phyloP scores from a whole-genome alignment of 805 yeast species.

The Babjeviella inositovora region DNA sequence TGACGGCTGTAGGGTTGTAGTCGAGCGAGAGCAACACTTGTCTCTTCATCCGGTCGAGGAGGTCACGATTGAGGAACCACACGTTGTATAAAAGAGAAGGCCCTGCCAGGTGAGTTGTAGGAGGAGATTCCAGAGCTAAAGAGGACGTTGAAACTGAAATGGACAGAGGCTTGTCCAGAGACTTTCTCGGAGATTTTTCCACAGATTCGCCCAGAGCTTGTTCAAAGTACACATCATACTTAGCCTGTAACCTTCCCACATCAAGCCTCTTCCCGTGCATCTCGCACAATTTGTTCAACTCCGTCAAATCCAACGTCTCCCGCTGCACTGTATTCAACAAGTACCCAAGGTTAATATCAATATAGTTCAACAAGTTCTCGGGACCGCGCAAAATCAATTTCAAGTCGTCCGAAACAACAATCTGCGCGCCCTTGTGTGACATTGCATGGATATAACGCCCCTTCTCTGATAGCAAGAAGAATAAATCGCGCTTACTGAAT shows the following conservation, averaged over 20 bases:
- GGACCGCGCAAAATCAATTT: slow-evolving; percentile 11
- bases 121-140: too few relatives aligned
- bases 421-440: slow-evolving; percentile 15
- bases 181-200: too few relatives aligned
- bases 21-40: too few relatives aligned
- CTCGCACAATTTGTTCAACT: slow-evolving; percentile 5
- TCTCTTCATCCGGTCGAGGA: too few relatives aligned
- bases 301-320: slow-evolving; percentile 6
- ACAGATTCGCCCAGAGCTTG: too few relatives aligned
- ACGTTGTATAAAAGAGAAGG: too few relatives aligned
- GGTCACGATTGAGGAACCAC: too few relatives aligned
- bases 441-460: slow-evolving; percentile 14
- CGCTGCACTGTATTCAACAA: slow-evolving; percentile 10
- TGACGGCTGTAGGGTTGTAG: too few relatives aligned
- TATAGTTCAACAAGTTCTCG: slow-evolving; percentile 10
- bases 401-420: slow-evolving; percentile 9
- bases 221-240: slow-evolving; percentile 7
- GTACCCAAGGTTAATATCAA: slow-evolving; percentile 14
- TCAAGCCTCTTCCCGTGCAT: slow-evolving; percentile 7
- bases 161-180: too few relatives aligned
- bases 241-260: slow-evolving; percentile 8
- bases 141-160: too few relatives aligned
- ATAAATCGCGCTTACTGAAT: slow-evolving; percentile 11
- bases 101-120: too few relatives aligned
- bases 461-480: slow-evolving; percentile 11